Conservation (phyloP, 495 filamentous ascomycete species). For the Talaromyces thailandensis region DNA sequence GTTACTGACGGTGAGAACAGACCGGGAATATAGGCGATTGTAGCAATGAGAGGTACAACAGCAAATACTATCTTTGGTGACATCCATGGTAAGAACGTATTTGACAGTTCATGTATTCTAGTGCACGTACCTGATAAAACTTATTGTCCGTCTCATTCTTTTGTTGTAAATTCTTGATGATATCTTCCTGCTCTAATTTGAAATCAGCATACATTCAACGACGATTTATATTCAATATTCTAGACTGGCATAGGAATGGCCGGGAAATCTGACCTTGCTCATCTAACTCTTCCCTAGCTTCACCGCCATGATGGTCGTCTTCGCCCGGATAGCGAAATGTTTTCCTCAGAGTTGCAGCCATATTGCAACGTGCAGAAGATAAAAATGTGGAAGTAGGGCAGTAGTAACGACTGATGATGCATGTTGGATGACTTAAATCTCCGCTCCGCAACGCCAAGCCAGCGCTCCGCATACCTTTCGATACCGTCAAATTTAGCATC, state of each 20-base stretch:
- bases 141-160: constrained; percentile 52
- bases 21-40: constrained; percentile 42
- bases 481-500: neutral
- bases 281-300: constrained; percentile 44
- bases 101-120: neutral
- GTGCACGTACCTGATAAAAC: constrained; percentile 42
- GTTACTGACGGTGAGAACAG: constrained; percentile 25
- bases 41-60: constrained; percentile 42
- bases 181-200: constrained; percentile 57
- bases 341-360: constrained; percentile 48
- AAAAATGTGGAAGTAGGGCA: neutral
- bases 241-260: neutral
- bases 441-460: constrained; percentile 2
- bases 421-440: neutral
- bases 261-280: constrained; percentile 46
- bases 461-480: neutral
- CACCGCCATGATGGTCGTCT: constrained; percentile 31
- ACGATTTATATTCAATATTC: constrained; percentile 5
- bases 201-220: constrained; percentile 9
- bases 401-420: neutral
- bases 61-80: constrained; percentile 43
- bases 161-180: constrained; percentile 48
- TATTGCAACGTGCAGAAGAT: constrained; percentile 7
- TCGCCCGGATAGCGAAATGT: constrained; percentile 56
- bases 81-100: neutral